phyloP scores from a whole-genome alignment of 805 yeast species.

The Kuraishia molischiana region DNA sequence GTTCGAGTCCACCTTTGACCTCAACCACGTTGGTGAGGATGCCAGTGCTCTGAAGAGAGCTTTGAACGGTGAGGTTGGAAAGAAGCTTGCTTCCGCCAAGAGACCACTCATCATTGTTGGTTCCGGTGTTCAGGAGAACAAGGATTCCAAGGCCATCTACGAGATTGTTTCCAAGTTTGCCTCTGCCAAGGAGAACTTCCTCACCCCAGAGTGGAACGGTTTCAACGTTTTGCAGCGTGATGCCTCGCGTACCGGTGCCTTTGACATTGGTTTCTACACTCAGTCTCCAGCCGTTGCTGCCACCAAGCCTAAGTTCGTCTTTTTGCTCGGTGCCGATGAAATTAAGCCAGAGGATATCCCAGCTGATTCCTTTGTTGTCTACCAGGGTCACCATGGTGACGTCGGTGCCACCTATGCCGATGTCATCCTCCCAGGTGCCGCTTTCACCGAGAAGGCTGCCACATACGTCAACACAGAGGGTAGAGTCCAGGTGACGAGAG shows the following conservation, averaged over 20 bases:
- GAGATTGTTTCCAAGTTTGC: constrained; percentile 54
- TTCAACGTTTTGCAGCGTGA: constrained; percentile 72
- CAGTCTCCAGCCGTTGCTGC: constrained; percentile 33
- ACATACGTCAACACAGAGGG: constrained; percentile 89
- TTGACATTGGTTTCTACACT: constrained; percentile 70
- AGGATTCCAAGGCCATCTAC: constrained; percentile 53
- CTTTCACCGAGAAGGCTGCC: constrained; percentile 80
- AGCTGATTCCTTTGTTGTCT: constrained; percentile 76
- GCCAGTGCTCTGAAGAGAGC: constrained; percentile 50
- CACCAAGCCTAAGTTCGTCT: constrained; percentile 61
- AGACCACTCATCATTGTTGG: constrained; percentile 77
- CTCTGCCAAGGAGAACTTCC: constrained; percentile 43
- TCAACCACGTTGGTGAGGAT: constrained; percentile 53
- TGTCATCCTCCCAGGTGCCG: constrained; percentile 78
- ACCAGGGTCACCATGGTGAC: constrained; percentile 92
- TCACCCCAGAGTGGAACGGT: constrained; percentile 74
- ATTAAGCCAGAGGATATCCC: constrained; percentile 60
- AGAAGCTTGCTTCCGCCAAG: constrained; percentile 54
- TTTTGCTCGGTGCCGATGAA: constrained; percentile 81
- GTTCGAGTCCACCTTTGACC: constrained; percentile 68
- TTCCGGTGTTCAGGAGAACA: constrained; percentile 62
- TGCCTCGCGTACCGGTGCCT: constrained; percentile 82
- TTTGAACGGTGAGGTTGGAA: constrained; percentile 58
- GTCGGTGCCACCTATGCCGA: constrained; percentile 83
- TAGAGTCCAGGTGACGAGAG: constrained; percentile 75